Percentiles rank a stretch among this genome's conserved stretches.
phyloP scores from a whole-genome alignment of 192 early-diverging fungal species.

The Martensiomyces pterosporus region DNA sequence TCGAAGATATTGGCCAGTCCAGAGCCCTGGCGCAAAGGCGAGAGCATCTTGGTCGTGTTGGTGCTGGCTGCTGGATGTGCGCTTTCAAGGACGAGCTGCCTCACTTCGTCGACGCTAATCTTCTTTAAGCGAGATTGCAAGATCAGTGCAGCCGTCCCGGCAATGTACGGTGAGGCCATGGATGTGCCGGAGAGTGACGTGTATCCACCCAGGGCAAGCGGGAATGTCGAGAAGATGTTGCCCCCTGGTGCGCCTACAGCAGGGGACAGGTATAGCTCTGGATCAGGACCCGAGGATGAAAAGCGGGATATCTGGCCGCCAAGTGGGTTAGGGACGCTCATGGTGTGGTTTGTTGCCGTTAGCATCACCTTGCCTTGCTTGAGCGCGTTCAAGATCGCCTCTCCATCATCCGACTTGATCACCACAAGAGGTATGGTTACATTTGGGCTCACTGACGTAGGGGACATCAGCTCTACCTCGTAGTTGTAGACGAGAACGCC shows the following conservation, averaged over 20 bases:
- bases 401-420: slow-evolving; percentile 53
- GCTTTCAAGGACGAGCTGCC: slow-evolving; percentile 38
- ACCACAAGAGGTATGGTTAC: slow-evolving; percentile 55
- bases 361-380: slow-evolving; percentile 34
- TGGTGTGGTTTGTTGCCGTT: slow-evolving; percentile 47
- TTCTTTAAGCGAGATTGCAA: slow-evolving; percentile 34
- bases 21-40: slow-evolving; percentile 45
- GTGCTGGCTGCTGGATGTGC: slow-evolving; percentile 25
- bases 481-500: slow-evolving; percentile 65
- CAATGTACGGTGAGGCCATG: slow-evolving; percentile 62
- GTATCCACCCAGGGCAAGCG: slow-evolving; percentile 53
- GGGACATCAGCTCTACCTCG: slow-evolving; percentile 38
- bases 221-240: slow-evolving; percentile 60
- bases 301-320: slow-evolving; percentile 66
- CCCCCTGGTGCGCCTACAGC: slow-evolving; percentile 61
- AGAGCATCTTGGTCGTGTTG: slow-evolving; percentile 38
- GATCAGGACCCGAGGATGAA: slow-evolving; percentile 70
- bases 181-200: slow-evolving; percentile 60
- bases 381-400: slow-evolving; percentile 48
- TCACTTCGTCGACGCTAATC: slow-evolving; percentile 24
- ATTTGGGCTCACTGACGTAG: slow-evolving; percentile 32
- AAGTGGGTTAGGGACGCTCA: slow-evolving; percentile 40
- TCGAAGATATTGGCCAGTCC: slow-evolving; percentile 43
- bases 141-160: slow-evolving; percentile 46
- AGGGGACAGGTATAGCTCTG: slow-evolving; percentile 63